Conservation (phyloP, 495 filamentous ascomycete species). For the Barbatosphaeria neglecta region DNA sequence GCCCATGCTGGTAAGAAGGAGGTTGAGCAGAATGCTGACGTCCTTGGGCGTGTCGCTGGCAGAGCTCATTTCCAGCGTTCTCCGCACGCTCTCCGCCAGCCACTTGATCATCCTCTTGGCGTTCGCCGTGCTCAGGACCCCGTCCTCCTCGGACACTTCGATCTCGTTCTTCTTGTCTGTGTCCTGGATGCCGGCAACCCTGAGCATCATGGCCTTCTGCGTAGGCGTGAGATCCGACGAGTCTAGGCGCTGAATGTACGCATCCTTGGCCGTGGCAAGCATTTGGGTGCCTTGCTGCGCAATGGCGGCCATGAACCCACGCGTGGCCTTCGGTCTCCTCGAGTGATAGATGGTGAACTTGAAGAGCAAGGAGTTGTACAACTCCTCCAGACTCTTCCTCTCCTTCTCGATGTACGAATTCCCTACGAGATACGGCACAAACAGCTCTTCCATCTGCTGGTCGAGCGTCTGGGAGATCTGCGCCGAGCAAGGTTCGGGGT, state of each 20-base stretch:
- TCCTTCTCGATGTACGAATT: slow-evolving; percentile 95
- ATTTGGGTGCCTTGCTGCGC: slow-evolving; percentile 79
- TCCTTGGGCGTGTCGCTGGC: slow-evolving; percentile 88
- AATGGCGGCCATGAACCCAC: slow-evolving; percentile 79
- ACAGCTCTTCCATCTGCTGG: slow-evolving; percentile 92
- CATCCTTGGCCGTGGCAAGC: slow-evolving; percentile 66
- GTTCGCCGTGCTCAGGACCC: slow-evolving; percentile 66
- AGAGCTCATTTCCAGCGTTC: slow-evolving; percentile 77
- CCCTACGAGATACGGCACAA: slow-evolving; percentile 88
- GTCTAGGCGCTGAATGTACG: slow-evolving; percentile 74
- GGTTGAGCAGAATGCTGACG: slow-evolving; percentile 71
- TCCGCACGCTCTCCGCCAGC: slow-evolving; percentile 92
- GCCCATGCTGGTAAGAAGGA: slow-evolving; percentile 80
- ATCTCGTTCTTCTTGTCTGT: slow-evolving; percentile 58
- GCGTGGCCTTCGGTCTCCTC: slow-evolving; percentile 66
- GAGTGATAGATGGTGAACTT: slow-evolving; percentile 92
- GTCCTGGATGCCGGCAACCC: slow-evolving; percentile 61
- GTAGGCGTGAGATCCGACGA: slow-evolving; percentile 72
- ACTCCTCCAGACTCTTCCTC: slow-evolving; percentile 75
- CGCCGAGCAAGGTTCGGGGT: slow-evolving; percentile 81
- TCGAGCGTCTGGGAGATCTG: slow-evolving; percentile 79
- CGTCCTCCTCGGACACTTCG: slow-evolving; percentile 82
- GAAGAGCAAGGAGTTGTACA: slow-evolving; percentile 87
- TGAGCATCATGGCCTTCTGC: slow-evolving; percentile 75
- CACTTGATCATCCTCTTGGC: slow-evolving; percentile 96